Evolutionary conservation across 2,329 filamentous ascomycete species (phyloP).

Genomic region (Fusarium sp.): DNA sequence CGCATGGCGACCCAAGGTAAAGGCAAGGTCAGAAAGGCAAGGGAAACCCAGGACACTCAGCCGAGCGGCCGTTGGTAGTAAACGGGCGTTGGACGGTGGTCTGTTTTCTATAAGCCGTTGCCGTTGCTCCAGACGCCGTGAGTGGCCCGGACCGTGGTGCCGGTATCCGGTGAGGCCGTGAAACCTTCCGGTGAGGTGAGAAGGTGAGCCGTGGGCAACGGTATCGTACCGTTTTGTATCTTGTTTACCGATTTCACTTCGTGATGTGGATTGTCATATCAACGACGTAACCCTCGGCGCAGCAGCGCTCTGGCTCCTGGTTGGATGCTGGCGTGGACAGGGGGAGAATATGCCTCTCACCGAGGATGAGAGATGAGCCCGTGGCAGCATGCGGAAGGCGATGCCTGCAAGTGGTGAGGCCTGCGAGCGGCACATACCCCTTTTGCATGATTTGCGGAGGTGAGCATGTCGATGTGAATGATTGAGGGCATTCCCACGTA

Average conservation of each 20-base stretch:
- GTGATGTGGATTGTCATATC: slow-evolving; percentile 12
- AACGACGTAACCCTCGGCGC: slow-evolving; percentile 8
- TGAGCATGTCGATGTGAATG: background rate
- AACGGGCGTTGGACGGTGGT: slow-evolving; percentile 12
- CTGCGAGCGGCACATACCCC: background rate
- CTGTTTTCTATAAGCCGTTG: slow-evolving; percentile 7
- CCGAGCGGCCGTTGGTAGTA: background rate
- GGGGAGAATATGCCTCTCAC: slow-evolving; percentile 21
- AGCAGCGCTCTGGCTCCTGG: background rate
- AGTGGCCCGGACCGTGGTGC: slow-evolving; percentile 19
- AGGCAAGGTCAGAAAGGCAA: slow-evolving; percentile 3
- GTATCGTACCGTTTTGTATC: slow-evolving; percentile 13
- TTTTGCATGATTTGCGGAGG: slow-evolving; percentile 7
- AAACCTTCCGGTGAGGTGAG: slow-evolving; percentile 13
- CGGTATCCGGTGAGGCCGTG: slow-evolving; percentile 10
- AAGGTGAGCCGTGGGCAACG: slow-evolving; percentile 21
- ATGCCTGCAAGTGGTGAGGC: slow-evolving; percentile 6
- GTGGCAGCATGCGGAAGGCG: slow-evolving; percentile 4
- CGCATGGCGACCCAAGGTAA: background rate
- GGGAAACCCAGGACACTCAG: background rate
- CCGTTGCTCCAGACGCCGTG: background rate
- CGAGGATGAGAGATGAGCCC: slow-evolving; percentile 13
- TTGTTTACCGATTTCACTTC: slow-evolving; percentile 12
- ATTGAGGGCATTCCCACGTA: slow-evolving; percentile 15
- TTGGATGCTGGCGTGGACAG: background rate